phyloP scores from a whole-genome alignment of 169 alveolate species.

The Besnoitia besnoiti region DNA sequence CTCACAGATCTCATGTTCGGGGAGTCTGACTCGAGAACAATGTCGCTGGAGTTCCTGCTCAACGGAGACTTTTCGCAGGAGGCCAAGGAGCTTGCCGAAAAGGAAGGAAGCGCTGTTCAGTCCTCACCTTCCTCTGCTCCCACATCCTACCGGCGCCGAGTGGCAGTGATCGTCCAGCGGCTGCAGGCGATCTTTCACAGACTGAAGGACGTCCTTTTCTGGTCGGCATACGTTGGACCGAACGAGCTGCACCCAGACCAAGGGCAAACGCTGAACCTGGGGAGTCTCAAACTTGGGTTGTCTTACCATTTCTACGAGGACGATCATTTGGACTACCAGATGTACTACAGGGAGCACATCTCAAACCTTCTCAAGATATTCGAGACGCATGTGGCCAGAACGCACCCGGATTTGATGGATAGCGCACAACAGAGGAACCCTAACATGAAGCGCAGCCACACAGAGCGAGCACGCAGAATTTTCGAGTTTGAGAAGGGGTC shows the following conservation, averaged over 20 bases:
- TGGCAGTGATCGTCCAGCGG: not conserved
- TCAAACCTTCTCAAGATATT: not conserved
- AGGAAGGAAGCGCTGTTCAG: not conserved
- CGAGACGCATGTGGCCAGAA: not conserved
- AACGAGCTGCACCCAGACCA: constrained; percentile 15
- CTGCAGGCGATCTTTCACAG: not conserved
- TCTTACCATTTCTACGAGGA: not conserved
- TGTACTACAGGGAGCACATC: not conserved
- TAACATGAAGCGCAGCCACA: not conserved
- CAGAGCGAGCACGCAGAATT: constrained; percentile 13
- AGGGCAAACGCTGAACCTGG: constrained; percentile 17
- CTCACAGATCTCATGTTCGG: constrained; percentile 20
- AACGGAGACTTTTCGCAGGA: not conserved
- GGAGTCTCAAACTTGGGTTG: not conserved
- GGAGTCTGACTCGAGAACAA: not conserved
- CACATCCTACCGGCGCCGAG: not conserved
- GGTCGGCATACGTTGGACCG: not conserved
- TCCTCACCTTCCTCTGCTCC: not conserved
- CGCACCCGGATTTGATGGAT: not conserved
- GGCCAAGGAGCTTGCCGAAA: not conserved
- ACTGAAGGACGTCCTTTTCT: not conserved
- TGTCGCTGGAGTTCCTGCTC: constrained; percentile 1
- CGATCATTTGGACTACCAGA: not conserved
- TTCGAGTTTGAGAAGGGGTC: not conserved
- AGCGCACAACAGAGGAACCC: not conserved